phyloP scores from a whole-genome alignment of 1,284 basidiomycete species.

The Sporisorium reilianum region DNA sequence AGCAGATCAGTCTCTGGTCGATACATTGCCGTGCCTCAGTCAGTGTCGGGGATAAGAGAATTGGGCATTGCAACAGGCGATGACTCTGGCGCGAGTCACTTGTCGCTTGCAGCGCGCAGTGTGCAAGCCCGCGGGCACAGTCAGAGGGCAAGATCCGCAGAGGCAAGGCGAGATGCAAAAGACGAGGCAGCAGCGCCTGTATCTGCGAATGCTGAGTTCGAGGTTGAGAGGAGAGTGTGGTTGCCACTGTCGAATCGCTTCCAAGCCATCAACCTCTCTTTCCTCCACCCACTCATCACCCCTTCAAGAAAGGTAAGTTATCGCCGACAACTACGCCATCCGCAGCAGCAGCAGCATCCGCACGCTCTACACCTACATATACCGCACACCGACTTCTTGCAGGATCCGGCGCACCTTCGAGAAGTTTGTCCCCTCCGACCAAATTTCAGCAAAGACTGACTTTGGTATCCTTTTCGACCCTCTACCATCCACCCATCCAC shows the following conservation, averaged over 20 bases:
- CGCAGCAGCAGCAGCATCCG: not conserved
- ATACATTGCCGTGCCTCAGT: conserved; percentile 7
- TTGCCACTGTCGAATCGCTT: conserved; percentile 29
- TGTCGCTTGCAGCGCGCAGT: conserved; percentile 1
- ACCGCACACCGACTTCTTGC: not conserved
- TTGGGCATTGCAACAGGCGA: not conserved
- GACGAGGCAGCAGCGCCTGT: conserved; percentile 33
- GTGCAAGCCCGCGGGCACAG: conserved; percentile 12
- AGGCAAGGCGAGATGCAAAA: conserved; percentile 6
- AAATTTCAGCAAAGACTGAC: conserved; percentile 23
- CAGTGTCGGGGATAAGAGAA: conserved; percentile 11
- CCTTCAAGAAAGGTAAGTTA: conserved; percentile 58
- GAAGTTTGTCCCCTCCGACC: not conserved
- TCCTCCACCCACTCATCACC: conserved; percentile 53
- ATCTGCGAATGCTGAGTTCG: conserved; percentile 14
- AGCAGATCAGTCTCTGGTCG: not conserved
- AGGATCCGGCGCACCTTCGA: conserved; percentile 7
- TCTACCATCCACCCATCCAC: conserved; percentile 2
- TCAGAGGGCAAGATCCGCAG: conserved; percentile 6
- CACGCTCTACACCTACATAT: conserved; percentile 7
- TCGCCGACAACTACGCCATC: conserved; percentile 20
- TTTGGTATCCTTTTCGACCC: conserved; percentile 17
- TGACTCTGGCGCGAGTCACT: not conserved
- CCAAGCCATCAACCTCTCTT: conserved; percentile 12
- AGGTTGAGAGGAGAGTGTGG: conserved; percentile 9